Evolutionary conservation across 805 yeast genomes (phyloP).

Genomic region (Suhomyces emberorum): DNA sequence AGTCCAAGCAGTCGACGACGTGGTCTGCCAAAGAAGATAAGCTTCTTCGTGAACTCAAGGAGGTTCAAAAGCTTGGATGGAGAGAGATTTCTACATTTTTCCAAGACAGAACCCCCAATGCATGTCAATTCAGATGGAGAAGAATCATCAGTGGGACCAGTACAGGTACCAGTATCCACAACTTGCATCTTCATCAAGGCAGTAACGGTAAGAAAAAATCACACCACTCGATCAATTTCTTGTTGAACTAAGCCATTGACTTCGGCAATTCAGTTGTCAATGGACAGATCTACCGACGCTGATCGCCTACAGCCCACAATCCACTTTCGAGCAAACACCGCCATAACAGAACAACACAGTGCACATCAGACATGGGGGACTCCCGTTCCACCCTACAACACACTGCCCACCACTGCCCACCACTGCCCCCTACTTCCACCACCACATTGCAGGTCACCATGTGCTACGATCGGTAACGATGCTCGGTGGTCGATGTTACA

Average conservation of each 20-base stretch:
- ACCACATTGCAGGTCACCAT: too few relatives aligned
- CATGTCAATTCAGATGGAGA: constrained; percentile 70
- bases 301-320: too few relatives aligned
- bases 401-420: too few relatives aligned
- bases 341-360: too few relatives aligned
- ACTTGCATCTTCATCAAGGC: not conserved
- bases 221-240: constrained; percentile 28
- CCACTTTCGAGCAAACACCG: too few relatives aligned
- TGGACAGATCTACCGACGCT: too few relatives aligned
- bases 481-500: too few relatives aligned
- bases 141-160: constrained; percentile 45
- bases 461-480: too few relatives aligned
- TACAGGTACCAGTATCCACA: constrained; percentile 5
- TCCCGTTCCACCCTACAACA: too few relatives aligned
- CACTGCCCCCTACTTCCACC: too few relatives aligned
- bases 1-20: constrained; percentile 40
- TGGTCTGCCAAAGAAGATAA: constrained; percentile 82
- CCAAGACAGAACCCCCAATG: constrained; percentile 73
- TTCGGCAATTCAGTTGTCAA: not conserved
- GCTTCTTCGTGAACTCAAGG: constrained; percentile 70
- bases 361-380: too few relatives aligned
- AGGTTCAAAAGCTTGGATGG: constrained; percentile 84
- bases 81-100: constrained; percentile 80
- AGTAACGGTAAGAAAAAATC: constrained; percentile 14
- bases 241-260: constrained; percentile 24